phyloP scores from a whole-genome alignment of 257 asterid species.

The Solanum arcanum region DNA sequence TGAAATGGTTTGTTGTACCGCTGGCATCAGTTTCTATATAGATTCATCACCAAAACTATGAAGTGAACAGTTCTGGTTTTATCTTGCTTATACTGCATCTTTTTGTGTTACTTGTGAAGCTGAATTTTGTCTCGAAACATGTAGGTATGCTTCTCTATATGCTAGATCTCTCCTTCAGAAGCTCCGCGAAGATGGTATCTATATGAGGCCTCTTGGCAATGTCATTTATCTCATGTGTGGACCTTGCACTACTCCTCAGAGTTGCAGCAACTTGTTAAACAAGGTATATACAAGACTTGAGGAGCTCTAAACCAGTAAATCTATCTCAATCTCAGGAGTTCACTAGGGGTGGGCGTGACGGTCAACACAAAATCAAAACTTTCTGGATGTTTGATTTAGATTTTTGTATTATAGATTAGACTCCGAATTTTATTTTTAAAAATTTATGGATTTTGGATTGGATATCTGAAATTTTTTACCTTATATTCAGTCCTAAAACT shows the following conservation, averaged over 20 bases:
- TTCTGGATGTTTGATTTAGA: neutral
- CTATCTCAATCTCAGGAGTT: neutral
- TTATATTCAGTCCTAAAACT: neutral
- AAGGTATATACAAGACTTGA: constrained; percentile 44
- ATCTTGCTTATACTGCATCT: neutral
- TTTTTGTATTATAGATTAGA: neutral
- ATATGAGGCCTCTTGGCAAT: constrained; percentile 88
- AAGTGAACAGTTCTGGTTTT: neutral
- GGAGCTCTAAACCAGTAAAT: constrained; percentile 22
- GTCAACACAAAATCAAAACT: neutral
- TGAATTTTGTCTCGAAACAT: neutral
- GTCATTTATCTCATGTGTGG: constrained; percentile 86
- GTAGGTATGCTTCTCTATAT: constrained; percentile 78
- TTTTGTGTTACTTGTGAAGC: neutral
- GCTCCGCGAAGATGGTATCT: constrained; percentile 75
- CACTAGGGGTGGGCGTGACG: neutral
- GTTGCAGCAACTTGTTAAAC: constrained; percentile 40
- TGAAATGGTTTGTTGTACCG: neutral
- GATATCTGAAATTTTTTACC: neutral
- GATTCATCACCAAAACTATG: neutral
- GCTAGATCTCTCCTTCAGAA: constrained; percentile 57
- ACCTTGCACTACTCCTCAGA: constrained; percentile 60
- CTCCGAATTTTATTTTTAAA: neutral
- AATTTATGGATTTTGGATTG: neutral
- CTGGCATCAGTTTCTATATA: neutral